Evolutionary conservation across 179 eudicot species (phyloP).

Genomic region (Beta lomatogona): DNA sequence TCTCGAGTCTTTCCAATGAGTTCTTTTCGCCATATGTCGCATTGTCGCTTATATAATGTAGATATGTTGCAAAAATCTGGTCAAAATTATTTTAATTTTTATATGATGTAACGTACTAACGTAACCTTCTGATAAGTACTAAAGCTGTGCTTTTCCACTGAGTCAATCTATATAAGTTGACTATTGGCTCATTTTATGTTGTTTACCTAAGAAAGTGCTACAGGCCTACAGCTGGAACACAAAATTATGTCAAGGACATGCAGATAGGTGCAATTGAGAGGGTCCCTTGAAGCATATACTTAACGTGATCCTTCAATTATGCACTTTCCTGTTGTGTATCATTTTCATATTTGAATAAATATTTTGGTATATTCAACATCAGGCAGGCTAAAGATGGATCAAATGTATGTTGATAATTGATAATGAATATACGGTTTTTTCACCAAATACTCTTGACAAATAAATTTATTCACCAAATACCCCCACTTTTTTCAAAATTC

Average conservation of each 20-base stretch:
- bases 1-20: background rate
- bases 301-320: background rate
- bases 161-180: background rate
- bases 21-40: background rate
- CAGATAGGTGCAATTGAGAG: background rate
- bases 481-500: too few relatives aligned
- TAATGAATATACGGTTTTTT: too few relatives aligned
- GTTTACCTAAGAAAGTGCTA: background rate
- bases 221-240: conserved; percentile 2
- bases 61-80: background rate
- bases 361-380: background rate
- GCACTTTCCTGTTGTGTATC: background rate
- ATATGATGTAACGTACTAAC: conserved; percentile 17
- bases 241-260: conserved; percentile 2
- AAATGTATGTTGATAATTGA: too few relatives aligned
- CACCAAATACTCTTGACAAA: too few relatives aligned
- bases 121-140: too few relatives aligned
- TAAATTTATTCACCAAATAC: too few relatives aligned
- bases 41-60: background rate
- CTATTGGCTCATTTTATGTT: background rate
- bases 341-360: background rate
- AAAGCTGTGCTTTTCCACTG: background rate
- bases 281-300: background rate
- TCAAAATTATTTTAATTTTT: background rate
- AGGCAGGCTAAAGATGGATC: too few relatives aligned